phyloP scores from a whole-genome alignment of 2,329 filamentous ascomycete species.

The Tolypocladium ovalisporum region DNA sequence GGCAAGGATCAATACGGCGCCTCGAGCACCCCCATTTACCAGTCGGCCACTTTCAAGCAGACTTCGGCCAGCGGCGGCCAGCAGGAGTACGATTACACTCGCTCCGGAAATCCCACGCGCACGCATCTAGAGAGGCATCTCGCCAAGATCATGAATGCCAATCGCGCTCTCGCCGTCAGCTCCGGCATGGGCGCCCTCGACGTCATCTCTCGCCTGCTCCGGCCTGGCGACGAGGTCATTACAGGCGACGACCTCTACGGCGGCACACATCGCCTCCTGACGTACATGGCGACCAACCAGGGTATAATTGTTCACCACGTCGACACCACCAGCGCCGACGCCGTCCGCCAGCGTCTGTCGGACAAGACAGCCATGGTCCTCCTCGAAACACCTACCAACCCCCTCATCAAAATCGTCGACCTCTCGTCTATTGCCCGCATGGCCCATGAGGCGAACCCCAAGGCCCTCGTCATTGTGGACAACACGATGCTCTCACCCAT shows the following conservation, averaged over 20 bases:
- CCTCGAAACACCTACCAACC: conserved; percentile 93
- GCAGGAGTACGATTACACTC: conserved; percentile 93
- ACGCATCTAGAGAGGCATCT: conserved; percentile 93
- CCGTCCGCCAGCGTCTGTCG: conserved; percentile 57
- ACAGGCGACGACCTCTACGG: conserved; percentile 96
- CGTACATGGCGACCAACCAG: conserved; percentile 79
- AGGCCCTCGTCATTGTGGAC: conserved; percentile 81
- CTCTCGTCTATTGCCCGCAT: conserved; percentile 67
- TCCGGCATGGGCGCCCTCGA: conserved; percentile 97
- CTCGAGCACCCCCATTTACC: conserved; percentile 94
- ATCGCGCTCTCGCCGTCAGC: conserved; percentile 81
- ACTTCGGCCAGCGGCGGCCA: conserved; percentile 65
- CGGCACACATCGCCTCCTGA: conserved; percentile 85
- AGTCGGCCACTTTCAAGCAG: conserved; percentile 98
- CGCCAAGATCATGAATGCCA: conserved; percentile 97
- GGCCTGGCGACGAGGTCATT: conserved; percentile 91
- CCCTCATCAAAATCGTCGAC: conserved; percentile 95
- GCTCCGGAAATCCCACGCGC: conserved; percentile 91
- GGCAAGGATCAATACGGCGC: conserved; percentile 94
- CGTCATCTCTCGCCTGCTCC: conserved; percentile 83
- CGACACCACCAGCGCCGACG: conserved; percentile 73
- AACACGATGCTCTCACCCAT: conserved; percentile 99
- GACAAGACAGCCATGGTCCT: conserved; percentile 90
- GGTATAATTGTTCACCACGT: conserved; percentile 94
- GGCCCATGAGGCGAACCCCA: conserved; percentile 66